Evolutionary conservation across 164 flowering plant genomes (phyloP), one percentile per base, ranked within the genome.

Genomic region (Umbellularia californica): DNA sequence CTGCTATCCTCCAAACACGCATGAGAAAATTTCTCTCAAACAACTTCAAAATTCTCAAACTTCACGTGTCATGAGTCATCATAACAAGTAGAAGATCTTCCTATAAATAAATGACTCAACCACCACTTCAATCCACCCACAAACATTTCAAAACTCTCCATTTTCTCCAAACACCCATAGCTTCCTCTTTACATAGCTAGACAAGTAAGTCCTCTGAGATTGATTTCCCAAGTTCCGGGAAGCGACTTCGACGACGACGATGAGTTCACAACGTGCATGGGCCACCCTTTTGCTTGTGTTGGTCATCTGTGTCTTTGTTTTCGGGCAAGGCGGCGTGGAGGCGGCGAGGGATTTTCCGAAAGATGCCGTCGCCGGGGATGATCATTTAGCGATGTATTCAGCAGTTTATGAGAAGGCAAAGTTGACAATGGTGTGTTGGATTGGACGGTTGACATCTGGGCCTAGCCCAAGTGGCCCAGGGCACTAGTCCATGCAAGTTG

Each of bases 401-500:
- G 9, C 76, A 2, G 71, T 33, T 19, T 74, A 66, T 33, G 65
- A 74, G 25, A 68, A 50, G 70, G 71, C 65, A 15, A 67, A 55
- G n/a, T 24, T 63, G 27, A 30, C 47, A 6, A 50, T 74, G 71
- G 27, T 15, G 41, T 64, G 25, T 28, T 74, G 76, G 76, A 20
- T 74, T n/a, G 65, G 76, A 12, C 70, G 71, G 3, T 55, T 74
- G 64, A 64, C 60, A 15, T 66, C 70, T 3, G 76, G 76, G 25
- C 76, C 76, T 15, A 74, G 71, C 41, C 69, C 75, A 17, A 55
- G n/a, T 20, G 75, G 75, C 30, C 60, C 75, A 1, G 75, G 75
- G 22, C 75, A 73, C 65, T 71, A 71, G 65, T 50, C 15, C 10
- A 55, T 17, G n/a, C 60, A 55, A 17, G 17, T 15, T 12, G n/a